A percentile compares a stretch with the other conserved stretches of the same genome.
Evolutionary conservation across 2,329 filamentous ascomycete genomes (phyloP).

Genomic region (Chrysosporium keratinophilum): DNA sequence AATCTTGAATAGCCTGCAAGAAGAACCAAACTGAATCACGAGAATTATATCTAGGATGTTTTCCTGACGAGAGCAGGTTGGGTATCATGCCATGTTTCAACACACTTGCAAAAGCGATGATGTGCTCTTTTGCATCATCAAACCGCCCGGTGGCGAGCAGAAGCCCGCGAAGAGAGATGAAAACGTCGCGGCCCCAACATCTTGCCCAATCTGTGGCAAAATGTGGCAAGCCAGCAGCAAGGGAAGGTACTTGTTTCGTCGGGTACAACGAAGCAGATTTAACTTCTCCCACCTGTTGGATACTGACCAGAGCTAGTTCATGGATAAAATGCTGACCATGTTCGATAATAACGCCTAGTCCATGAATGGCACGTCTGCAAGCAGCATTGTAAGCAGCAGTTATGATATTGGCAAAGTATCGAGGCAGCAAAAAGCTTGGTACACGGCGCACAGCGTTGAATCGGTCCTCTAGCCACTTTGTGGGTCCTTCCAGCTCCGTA

Average conservation of each 20-base stretch:
- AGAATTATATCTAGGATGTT: constrained; percentile 83
- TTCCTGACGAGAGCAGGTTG: constrained; percentile 79
- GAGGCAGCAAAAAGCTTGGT: constrained; percentile 78
- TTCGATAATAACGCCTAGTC: constrained; percentile 67
- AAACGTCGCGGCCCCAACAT: constrained; percentile 95
- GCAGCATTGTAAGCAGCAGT: constrained; percentile 80
- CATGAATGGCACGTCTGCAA: constrained; percentile 62
- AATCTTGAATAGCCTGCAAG: constrained; percentile 91
- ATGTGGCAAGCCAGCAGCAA: constrained; percentile 88
- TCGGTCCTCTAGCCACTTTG: constrained; percentile 69
- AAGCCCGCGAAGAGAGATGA: constrained; percentile 88
- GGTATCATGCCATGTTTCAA: constrained; percentile 98
- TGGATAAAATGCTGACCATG: constrained; percentile 83
- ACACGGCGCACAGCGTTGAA: constrained; percentile 78
- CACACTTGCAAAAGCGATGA: constrained; percentile 87
- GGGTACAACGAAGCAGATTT: constrained; percentile 88
- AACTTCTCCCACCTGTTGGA: constrained; percentile 81
- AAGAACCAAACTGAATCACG: constrained; percentile 98
- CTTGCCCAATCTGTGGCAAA: constrained; percentile 90
- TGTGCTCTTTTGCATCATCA: constrained; percentile 83
- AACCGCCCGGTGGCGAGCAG: constrained; percentile 82
- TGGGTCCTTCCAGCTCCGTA: constrained; percentile 52
- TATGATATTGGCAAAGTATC: constrained; percentile 85
- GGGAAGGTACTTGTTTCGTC: constrained; percentile 67
- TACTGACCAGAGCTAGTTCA: constrained; percentile 77